Base-by-base conservation (phyloP, 2,329 filamentous ascomycete species). In the Dactylellina sp. region DNA sequence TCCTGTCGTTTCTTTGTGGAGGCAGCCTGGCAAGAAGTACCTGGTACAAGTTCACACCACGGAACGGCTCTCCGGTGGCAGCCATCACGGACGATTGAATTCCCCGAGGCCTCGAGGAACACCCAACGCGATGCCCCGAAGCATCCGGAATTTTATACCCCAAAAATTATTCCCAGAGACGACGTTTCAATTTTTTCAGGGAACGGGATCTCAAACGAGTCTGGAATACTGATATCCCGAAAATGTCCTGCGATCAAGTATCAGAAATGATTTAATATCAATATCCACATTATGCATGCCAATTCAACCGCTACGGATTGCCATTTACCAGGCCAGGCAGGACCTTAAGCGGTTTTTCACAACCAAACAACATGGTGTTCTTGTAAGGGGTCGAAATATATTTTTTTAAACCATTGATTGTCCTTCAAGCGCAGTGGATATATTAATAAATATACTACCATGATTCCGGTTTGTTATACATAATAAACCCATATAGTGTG, bases 21-120 rank as follows among this genome's bases (percentile, higher is more conserved):
- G 37, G 20, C 18, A 44, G 49, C 49, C 49, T 44, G 22, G 39
- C 22, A 32, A 7, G n/a, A 44, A 16, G 53, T 57, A 57, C 53
- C 37, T 7, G 39, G 53, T 57, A 57, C 53, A 57, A 25, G 53
- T 57, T 44, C 11, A 3, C 6, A 44, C 49, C 7, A 53, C 16
- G 14, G 40, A 56, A 42, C 7, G 4, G 28, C 28, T 32, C 11
- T 42, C 39, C 12, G 16, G 16, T 4, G 37, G 37, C 3, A 40
- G 11, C 37, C 11, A 14, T 40, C 37, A 14, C n/a, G n/a, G 37
- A 40, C 37, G 14, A 40, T 4, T 7, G 4, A 40, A 40, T 12
- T 16, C n/a, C 37, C 37, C 37, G 37, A 40, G 37, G n/a, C n/a
- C n/a, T n/a, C n/a, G n/a, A n/a, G n/a, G n/a, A n/a, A n/a, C n/a